These are phyloP conservation scores for Bondarzewia mesenterica DNA, from an alignment of 1,284 basidiomycete genomes.

Conservation along the genomic window DNA sequence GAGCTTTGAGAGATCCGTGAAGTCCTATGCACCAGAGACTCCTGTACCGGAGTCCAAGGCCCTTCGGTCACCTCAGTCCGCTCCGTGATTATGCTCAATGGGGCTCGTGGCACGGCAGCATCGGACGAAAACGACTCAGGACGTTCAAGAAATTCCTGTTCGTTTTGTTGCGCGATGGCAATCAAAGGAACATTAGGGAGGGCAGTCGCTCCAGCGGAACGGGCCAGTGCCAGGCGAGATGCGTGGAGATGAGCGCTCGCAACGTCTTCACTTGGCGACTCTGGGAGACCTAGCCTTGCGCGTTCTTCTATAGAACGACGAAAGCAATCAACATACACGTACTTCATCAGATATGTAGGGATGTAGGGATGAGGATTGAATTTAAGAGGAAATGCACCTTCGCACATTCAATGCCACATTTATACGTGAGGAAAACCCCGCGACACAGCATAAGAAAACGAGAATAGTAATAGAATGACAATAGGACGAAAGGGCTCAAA, in stretches of 20 bases:
- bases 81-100: conserved; percentile 60
- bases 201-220: conserved; percentile 5
- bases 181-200: conserved; percentile 18
- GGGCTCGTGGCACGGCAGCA: conserved; percentile 2
- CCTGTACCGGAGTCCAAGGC: not conserved
- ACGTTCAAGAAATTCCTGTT: conserved; percentile 12
- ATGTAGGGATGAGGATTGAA: conserved; percentile 3
- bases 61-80: conserved; percentile 54
- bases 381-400: conserved; percentile 24
- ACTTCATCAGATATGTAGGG: conserved; percentile 3
- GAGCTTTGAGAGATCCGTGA: conserved; percentile 17
- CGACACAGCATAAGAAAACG: conserved; percentile 15
- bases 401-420: conserved; percentile 11
- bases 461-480: conserved; percentile 22
- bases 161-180: conserved; percentile 17
- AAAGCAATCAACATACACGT: conserved; percentile 14
- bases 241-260: conserved; percentile 10
- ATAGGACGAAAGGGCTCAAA: conserved; percentile 17
- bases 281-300: conserved; percentile 10
- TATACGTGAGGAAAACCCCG: not conserved
- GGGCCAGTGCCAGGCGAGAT: not conserved
- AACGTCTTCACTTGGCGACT: conserved; percentile 19
- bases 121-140: conserved; percentile 11
- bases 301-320: conserved; percentile 16
- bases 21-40: conserved; percentile 5